Evolutionary conservation across 305 asterid species (phyloP), one percentile per base, ranked within the genome.

Genomic region (Andrographis paniculata): DNA sequence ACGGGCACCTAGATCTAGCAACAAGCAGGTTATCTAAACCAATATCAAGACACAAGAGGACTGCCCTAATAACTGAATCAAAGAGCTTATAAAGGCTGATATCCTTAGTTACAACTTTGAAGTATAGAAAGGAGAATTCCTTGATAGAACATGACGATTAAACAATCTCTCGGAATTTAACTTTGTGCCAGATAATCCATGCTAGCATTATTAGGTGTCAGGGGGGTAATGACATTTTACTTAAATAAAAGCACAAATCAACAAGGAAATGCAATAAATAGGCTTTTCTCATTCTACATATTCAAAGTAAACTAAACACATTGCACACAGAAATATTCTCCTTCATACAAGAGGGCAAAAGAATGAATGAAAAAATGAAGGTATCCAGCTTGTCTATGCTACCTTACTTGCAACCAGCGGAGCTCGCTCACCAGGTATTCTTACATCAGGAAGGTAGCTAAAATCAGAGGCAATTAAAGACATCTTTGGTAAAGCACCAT

Each of bases 331-430:
- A n/a, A n/a, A n/a, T n/a, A n/a, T n/a, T n/a, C n/a, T n/a, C n/a
- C n/a, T n/a, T n/a, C n/a, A n/a, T n/a, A n/a, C n/a, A n/a, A n/a
- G n/a, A n/a, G n/a, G n/a, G n/a, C n/a, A n/a, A n/a, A n/a, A n/a
- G n/a, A n/a, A n/a, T n/a, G n/a, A n/a, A n/a, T n/a, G n/a, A n/a
- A n/a, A n/a, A n/a, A n/a, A n/a, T n/a, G n/a, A n/a, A n/a, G n/a
- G n/a, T n/a, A n/a, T n/a, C n/a, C 36, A 21, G 14, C 20, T 9
- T 7, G 16, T 9, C 23, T 33, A 31, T 20, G 11, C 48, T 73
- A 92, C 99, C 96, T 87, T 92, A 70, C 82, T 74, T 45, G 95
- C 66, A 59, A 92, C 95, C 41, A 92, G 84, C 38, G 99, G 99
- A 61, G 99, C 99, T 60, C 95, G 75, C 52, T 92, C 99, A 61